These are phyloP conservation scores for Camellia sinensis DNA, from an alignment of 148 eudicot genomes.

Conservation along the genomic window DNA sequence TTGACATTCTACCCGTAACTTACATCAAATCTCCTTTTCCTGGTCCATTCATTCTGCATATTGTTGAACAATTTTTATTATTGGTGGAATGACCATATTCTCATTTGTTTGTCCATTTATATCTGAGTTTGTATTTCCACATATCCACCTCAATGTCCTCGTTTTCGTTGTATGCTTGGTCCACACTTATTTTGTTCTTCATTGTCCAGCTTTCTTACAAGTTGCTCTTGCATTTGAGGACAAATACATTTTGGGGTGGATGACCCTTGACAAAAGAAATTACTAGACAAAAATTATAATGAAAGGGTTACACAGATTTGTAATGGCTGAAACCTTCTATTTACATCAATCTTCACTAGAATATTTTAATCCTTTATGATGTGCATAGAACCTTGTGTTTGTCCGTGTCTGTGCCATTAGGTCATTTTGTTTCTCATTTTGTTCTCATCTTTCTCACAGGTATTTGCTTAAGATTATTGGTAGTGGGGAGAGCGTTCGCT, in stretches of 20 bases:
- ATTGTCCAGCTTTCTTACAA: too few species aligned
- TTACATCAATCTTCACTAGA: background rate
- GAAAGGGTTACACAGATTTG: too few species aligned
- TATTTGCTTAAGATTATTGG: slow-evolving; percentile 65
- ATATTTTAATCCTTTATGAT: too few species aligned
- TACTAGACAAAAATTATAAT: too few species aligned
- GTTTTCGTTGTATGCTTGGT: background rate
- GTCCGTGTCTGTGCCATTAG: background rate
- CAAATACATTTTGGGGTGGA: too few species aligned
- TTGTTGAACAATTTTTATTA: background rate
- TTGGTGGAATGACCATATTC: background rate
- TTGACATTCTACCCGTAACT: background rate
- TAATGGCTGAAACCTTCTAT: too few species aligned
- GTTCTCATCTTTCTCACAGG: slow-evolving; percentile 34
- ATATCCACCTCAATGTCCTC: background rate
- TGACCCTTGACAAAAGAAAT: too few species aligned
- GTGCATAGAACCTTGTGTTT: too few species aligned
- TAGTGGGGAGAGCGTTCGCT: slow-evolving; percentile 71
- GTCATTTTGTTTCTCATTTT: background rate
- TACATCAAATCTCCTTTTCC: background rate
- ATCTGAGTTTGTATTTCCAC: background rate
- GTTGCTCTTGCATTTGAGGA: too few species aligned
- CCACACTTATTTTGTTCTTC: too few species aligned
- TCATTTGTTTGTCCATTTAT: too few species aligned
- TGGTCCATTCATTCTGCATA: background rate